phyloP scores from a whole-genome alignment of 805 yeast genomes.

The Nakazawaea ernobii region DNA sequence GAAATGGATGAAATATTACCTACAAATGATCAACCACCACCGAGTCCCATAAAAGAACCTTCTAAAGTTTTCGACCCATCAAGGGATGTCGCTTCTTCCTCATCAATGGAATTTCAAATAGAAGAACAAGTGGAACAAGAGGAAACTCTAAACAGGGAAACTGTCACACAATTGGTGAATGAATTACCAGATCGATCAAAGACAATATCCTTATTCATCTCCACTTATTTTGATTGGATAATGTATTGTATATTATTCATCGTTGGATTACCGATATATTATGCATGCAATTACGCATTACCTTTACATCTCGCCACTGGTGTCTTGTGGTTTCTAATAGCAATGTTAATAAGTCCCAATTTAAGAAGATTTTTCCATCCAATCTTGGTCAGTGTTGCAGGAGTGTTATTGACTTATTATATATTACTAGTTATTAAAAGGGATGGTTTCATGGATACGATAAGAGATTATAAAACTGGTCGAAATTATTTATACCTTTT shows the following conservation, averaged over 20 bases:
- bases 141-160: constrained; percentile 17
- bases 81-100: no score
- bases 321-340: constrained; percentile 47
- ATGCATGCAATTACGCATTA: constrained; percentile 47
- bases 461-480: constrained; percentile 62
- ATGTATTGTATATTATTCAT: constrained; percentile 42
- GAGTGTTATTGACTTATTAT: constrained; percentile 58
- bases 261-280: constrained; percentile 57
- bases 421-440: constrained; percentile 50
- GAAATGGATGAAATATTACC: constrained; percentile 9
- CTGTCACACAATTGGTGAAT: constrained; percentile 13
- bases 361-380: constrained; percentile 61
- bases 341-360: constrained; percentile 38
- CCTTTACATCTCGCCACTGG: constrained; percentile 60
- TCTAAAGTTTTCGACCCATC: constrained; percentile 1
- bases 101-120: not conserved
- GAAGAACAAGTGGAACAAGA: constrained; percentile 3
- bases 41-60: not conserved
- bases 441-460: constrained; percentile 43
- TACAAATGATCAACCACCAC: not conserved
- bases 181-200: constrained; percentile 19
- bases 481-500: constrained; percentile 57
- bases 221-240: constrained; percentile 48
- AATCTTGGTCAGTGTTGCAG: constrained; percentile 57
- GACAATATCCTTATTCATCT: constrained; percentile 19